phyloP scores from a whole-genome alignment of 2,329 filamentous ascomycete species.

The Colletotrichum salicis region DNA sequence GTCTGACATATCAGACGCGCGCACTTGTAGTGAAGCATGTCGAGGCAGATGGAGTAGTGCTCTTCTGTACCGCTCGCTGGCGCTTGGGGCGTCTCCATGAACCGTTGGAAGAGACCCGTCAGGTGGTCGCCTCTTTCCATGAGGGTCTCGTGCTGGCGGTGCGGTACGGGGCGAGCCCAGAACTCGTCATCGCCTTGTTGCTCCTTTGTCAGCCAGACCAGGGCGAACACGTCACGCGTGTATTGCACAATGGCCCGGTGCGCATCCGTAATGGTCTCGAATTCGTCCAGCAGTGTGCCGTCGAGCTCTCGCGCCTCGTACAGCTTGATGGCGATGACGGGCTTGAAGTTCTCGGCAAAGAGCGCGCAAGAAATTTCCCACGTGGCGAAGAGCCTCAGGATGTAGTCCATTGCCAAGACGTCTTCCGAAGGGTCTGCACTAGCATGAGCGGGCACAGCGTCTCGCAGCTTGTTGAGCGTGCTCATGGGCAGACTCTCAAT shows the following conservation, averaged over 20 bases:
- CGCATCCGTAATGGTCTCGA: constrained; percentile 34
- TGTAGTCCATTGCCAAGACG: constrained; percentile 37
- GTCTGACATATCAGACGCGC: constrained; percentile 23
- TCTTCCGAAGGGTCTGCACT: background rate
- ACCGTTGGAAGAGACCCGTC: constrained; percentile 30
- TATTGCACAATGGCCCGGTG: constrained; percentile 38
- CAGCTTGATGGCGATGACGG: constrained; percentile 36
- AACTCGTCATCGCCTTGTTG: constrained; percentile 31
- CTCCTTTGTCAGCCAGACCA: constrained; percentile 36
- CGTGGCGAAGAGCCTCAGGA: constrained; percentile 38
- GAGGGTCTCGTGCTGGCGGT: constrained; percentile 37
- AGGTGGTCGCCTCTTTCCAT: constrained; percentile 34
- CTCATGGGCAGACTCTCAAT: constrained; percentile 42
- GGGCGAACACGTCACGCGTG: constrained; percentile 39
- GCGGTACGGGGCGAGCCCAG: constrained; percentile 34
- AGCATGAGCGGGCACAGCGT: background rate
- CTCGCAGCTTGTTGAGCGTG: constrained; percentile 17
- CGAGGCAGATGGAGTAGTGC: constrained; percentile 27
- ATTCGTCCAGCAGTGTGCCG: constrained; percentile 24
- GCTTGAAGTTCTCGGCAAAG: constrained; percentile 37
- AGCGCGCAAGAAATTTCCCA: constrained; percentile 39
- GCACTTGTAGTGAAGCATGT: constrained; percentile 29
- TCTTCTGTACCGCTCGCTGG: constrained; percentile 12
- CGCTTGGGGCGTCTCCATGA: constrained; percentile 18
- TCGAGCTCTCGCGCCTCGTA: constrained; percentile 36